Conservation (phyloP, 2,329 filamentous ascomycete species). For the Pyricularia sp. region DNA sequence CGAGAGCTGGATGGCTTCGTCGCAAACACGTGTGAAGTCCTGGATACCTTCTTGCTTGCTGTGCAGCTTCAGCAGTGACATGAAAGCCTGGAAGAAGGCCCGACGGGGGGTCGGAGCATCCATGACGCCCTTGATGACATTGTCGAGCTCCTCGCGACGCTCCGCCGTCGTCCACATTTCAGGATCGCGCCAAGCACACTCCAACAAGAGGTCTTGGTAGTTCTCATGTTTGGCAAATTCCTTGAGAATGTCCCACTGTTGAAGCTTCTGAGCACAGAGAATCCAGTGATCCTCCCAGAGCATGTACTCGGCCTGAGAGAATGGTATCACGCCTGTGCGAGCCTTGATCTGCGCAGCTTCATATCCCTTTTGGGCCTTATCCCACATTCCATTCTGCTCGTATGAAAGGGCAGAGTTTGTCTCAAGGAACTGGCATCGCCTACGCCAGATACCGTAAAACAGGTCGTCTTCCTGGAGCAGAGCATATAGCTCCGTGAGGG, state of each 20-base stretch:
- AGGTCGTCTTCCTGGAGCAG: constrained; percentile 89
- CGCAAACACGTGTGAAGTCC: constrained; percentile 84
- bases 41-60: constrained; percentile 70
- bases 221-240: constrained; percentile 99
- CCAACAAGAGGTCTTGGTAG: constrained; percentile 88
- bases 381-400: constrained; percentile 99
- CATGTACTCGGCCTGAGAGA: constrained; percentile 95
- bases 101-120: constrained; percentile 91
- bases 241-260: constrained; percentile 96
- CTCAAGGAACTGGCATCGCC: constrained; percentile 92
- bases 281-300: constrained; percentile 99
- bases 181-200: constrained; percentile 90
- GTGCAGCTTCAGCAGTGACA: constrained; percentile 90
- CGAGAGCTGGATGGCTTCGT: constrained; percentile 94
- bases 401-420: constrained; percentile 96
- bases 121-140: constrained; percentile 92
- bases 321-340: constrained; percentile 88
- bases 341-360: constrained; percentile 96
- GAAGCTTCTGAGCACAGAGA: constrained; percentile 91
- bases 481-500: constrained; percentile 87
- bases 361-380: constrained; percentile 95
- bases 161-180: constrained; percentile 89
- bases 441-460: constrained; percentile 95
- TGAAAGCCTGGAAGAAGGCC: constrained; percentile 97
- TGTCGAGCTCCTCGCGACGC: constrained; percentile 82